Percentiles rank a stretch among this genome's conserved stretches.
Conservation (phyloP, 1,139 yeast species). For the Saccharomycopsis hybrid region DNA sequence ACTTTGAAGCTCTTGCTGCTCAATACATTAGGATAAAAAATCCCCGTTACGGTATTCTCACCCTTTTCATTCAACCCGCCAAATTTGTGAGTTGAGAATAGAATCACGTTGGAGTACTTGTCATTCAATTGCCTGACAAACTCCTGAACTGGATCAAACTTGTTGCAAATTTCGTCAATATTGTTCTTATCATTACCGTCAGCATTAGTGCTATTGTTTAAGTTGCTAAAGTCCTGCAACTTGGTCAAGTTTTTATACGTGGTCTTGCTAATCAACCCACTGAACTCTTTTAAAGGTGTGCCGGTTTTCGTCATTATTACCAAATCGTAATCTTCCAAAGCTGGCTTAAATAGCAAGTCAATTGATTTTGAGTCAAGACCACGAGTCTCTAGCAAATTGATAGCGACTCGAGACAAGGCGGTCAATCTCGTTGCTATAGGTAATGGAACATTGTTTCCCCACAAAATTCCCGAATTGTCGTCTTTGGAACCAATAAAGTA, state of each 20-base stretch:
- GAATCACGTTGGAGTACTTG: constrained; percentile 45
- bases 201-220: constrained; percentile 25
- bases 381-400: constrained; percentile 39
- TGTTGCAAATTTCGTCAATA: constrained; percentile 29
- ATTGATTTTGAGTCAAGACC: constrained; percentile 44
- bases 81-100: constrained; percentile 54
- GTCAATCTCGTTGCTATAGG: constrained; percentile 86
- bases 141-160: constrained; percentile 51
- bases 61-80: constrained; percentile 45
- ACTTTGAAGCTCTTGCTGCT: constrained; percentile 62
- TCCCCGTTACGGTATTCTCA: constrained; percentile 63
- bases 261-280: constrained; percentile 50
- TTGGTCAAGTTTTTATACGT: constrained; percentile 61
- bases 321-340: constrained; percentile 78
- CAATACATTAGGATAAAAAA: constrained; percentile 63
- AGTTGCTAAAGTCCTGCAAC: constrained; percentile 38
- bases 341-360: constrained; percentile 66
- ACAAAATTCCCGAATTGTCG: constrained; percentile 77
- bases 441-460: constrained; percentile 66
- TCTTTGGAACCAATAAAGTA: constrained; percentile 75
- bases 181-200: constrained; percentile 22
- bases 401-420: constrained; percentile 75
- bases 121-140: constrained; percentile 49
- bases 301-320: constrained; percentile 50
- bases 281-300: constrained; percentile 35